Evolutionary conservation across 2,329 filamentous ascomycete genomes (phyloP).

Genomic region (Rhinocladiella mackenziei): DNA sequence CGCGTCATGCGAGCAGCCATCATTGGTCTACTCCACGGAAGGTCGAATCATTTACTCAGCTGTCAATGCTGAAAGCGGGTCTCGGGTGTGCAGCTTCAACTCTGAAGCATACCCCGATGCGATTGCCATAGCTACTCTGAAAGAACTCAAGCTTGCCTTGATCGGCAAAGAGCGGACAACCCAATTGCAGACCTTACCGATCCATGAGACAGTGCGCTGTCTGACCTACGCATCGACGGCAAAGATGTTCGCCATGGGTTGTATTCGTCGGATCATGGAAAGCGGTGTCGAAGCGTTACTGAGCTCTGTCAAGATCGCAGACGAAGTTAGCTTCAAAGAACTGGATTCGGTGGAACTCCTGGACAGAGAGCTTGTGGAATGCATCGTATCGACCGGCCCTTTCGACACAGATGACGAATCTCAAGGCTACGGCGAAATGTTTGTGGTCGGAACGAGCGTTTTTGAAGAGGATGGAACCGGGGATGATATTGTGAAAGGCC

Average conservation of each 20-base stretch:
- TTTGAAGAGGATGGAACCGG: constrained; percentile 56
- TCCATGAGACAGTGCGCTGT: constrained; percentile 78
- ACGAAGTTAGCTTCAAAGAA: constrained; percentile 80
- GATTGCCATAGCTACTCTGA: constrained; percentile 73
- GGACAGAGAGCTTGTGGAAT: constrained; percentile 73
- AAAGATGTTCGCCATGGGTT: constrained; percentile 81
- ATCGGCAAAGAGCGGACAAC: constrained; percentile 84
- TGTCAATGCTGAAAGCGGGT: constrained; percentile 82
- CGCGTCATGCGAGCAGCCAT: constrained; percentile 89
- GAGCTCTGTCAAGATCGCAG: constrained; percentile 81
- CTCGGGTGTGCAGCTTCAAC: constrained; percentile 77
- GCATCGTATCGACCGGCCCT: constrained; percentile 73
- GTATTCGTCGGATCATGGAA: constrained; percentile 69
- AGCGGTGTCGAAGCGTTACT: constrained; percentile 69
- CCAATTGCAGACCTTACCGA: constrained; percentile 74
- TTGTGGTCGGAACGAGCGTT: constrained; percentile 86
- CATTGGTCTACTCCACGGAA: constrained; percentile 84
- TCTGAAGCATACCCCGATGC: constrained; percentile 73
- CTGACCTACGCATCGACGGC: constrained; percentile 78
- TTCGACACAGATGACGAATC: constrained; percentile 45
- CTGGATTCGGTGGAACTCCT: constrained; percentile 67
- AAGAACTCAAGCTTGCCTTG: constrained; percentile 70
- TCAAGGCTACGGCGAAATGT: constrained; percentile 59
- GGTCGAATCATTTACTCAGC: constrained; percentile 88
- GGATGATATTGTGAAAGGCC: constrained; percentile 57